Percentiles rank a stretch among this genome's conserved stretches.
Evolutionary conservation across 306 rosid species (phyloP).

Genomic region (Potentilla sterilis): DNA sequence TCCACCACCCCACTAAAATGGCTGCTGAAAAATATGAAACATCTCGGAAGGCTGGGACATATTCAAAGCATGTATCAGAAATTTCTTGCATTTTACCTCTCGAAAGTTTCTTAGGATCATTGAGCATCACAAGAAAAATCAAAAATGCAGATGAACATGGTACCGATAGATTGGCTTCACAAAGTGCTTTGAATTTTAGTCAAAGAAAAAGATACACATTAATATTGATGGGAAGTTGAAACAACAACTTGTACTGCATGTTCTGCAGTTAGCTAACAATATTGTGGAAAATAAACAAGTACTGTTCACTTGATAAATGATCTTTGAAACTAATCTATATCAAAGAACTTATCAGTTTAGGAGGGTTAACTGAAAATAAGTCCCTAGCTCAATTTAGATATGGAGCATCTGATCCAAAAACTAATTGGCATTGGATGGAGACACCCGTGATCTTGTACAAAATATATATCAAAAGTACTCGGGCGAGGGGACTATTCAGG

Average conservation of each 20-base stretch:
- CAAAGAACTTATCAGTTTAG: background rate
- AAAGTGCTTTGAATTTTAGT: background rate
- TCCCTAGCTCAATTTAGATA: constrained; percentile 11
- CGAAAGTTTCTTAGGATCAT: background rate
- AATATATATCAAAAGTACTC: background rate
- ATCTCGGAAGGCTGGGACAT: background rate
- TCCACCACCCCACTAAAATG: constrained; percentile 21
- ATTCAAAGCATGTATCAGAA: background rate
- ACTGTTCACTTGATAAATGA: constrained; percentile 7
- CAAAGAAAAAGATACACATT: background rate
- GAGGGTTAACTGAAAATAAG: constrained; percentile 22
- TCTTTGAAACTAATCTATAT: background rate
- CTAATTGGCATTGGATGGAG: background rate
- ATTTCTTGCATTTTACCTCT: background rate
- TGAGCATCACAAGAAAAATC: background rate
- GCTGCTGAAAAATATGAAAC: constrained; percentile 8
- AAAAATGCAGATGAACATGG: background rate
- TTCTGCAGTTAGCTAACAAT: background rate
- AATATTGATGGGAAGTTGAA: background rate
- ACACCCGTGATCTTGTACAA: background rate
- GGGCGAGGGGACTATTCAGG: background rate
- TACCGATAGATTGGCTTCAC: background rate
- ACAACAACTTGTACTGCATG: background rate
- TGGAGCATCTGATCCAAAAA: background rate
- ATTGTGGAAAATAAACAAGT: background rate